Conservation (phyloP, 2,329 filamentous ascomycete genomes). For the Botrytis cinerea region DNA sequence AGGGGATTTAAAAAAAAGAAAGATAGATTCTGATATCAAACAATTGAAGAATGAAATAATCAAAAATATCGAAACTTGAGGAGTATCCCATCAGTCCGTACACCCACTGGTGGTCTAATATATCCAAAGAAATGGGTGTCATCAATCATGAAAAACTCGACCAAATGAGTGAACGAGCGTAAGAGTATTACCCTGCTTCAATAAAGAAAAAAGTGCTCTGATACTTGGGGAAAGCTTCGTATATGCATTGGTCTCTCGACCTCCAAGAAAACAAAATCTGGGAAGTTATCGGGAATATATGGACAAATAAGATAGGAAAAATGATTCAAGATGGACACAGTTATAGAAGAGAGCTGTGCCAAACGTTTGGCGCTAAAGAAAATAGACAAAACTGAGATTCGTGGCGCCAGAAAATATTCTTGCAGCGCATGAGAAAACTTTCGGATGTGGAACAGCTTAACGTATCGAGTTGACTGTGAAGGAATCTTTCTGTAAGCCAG, state of each 20-base stretch:
- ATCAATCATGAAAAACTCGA: background rate
- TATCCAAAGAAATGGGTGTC: background rate
- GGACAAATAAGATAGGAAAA: background rate
- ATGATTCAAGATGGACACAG: background rate
- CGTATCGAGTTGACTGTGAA: conserved; percentile 1
- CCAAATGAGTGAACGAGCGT: background rate
- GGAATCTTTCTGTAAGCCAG: background rate
- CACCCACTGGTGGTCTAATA: background rate
- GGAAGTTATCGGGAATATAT: background rate
- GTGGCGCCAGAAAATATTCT: background rate
- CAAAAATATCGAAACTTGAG: no score
- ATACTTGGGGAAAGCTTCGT: background rate
- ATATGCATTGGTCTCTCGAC: background rate
- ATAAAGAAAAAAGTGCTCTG: background rate
- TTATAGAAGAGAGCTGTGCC: background rate
- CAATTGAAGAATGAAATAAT: no score
- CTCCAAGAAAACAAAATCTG: background rate
- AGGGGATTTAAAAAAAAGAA: no score
- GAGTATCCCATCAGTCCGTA: no score
- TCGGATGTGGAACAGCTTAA: background rate
- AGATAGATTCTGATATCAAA: no score
- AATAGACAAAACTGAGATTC: background rate
- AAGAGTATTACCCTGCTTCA: background rate
- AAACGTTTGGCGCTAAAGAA: background rate
- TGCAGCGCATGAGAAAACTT: background rate